These are phyloP conservation scores for Calonectria hawksworthii DNA, from an alignment of 2,329 filamentous ascomycete genomes.

Conservation along the genomic window DNA sequence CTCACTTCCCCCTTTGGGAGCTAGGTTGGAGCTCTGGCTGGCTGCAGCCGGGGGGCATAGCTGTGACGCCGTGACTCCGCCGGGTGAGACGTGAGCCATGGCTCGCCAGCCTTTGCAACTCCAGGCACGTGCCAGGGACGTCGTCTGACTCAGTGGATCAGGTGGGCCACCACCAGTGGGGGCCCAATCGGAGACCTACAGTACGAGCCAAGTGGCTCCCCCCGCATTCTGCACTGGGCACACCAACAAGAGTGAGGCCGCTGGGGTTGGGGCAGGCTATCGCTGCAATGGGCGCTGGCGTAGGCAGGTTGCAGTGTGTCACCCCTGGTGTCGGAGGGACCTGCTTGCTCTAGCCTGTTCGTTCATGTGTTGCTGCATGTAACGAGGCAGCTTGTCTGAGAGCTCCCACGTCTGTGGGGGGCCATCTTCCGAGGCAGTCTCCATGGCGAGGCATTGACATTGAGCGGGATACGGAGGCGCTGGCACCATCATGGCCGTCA, in stretches of 20 bases:
- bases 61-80: conserved; percentile 11
- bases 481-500: conserved; percentile 16
- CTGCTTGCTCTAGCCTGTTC: conserved; percentile 5
- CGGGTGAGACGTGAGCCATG: conserved; percentile 20
- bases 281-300: neutral
- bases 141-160: conserved; percentile 50
- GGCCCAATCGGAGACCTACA: conserved; percentile 44
- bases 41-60: neutral
- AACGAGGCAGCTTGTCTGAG: conserved; percentile 29
- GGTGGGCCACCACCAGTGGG: conserved; percentile 42
- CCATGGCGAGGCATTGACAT: conserved; percentile 10
- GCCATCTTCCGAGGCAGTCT: neutral
- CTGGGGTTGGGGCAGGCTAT: conserved; percentile 1
- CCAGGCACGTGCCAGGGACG: conserved; percentile 47
- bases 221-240: conserved; percentile 47
- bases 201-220: conserved; percentile 29
- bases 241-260: neutral
- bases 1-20: conserved; percentile 9
- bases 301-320: conserved; percentile 14
- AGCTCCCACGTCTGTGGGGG: conserved; percentile 14
- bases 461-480: conserved; percentile 19
- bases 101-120: conserved; percentile 30
- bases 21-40: conserved; percentile 14
- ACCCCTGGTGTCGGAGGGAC: conserved; percentile 1
- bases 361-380: conserved; percentile 21